phyloP scores from a whole-genome alignment of 2,329 filamentous ascomycete genomes.

The Aureobasidium subglaciale region DNA sequence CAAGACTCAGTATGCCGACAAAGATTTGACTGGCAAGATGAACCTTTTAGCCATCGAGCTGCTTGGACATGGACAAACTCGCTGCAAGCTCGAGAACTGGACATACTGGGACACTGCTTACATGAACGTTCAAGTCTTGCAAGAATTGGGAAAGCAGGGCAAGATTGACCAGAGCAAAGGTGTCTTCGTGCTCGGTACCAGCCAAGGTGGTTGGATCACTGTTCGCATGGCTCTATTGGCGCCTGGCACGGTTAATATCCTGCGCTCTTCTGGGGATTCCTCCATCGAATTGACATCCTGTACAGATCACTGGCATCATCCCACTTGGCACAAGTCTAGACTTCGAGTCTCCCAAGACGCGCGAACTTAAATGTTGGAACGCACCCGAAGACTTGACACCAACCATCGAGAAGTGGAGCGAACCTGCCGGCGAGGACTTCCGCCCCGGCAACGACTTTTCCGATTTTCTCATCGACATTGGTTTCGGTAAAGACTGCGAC shows the following conservation, averaged over 20 bases:
- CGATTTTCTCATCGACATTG: constrained; percentile 40
- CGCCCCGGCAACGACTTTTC: constrained; percentile 36
- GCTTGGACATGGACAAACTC: constrained; percentile 46
- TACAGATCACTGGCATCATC: constrained; percentile 46
- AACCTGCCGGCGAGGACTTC: constrained; percentile 35
- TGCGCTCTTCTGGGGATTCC: too few species aligned
- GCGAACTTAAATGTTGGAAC: constrained; percentile 44
- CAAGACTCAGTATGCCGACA: constrained; percentile 24
- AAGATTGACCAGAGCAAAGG: constrained; percentile 24
- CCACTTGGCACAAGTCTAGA: constrained; percentile 48
- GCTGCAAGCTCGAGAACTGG: constrained; percentile 38
- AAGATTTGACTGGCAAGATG: constrained; percentile 28
- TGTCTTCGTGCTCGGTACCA: constrained; percentile 43
- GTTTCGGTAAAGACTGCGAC: constrained; percentile 38
- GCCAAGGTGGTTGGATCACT: constrained; percentile 49
- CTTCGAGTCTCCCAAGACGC: constrained; percentile 39
- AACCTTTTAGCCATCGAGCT: constrained; percentile 49
- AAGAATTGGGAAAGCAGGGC: constrained; percentile 33
- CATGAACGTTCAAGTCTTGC: constrained; percentile 37
- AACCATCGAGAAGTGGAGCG: constrained; percentile 35
- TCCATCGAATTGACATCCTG: too few species aligned
- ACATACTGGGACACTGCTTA: constrained; percentile 51
- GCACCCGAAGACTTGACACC: constrained; percentile 28
- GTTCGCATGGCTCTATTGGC: constrained; percentile 46
- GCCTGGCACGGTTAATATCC: constrained; percentile 37